Evolutionary conservation across 192 early-diverging fungal genomes (phyloP).

Genomic region (Linnemannia zychae): DNA sequence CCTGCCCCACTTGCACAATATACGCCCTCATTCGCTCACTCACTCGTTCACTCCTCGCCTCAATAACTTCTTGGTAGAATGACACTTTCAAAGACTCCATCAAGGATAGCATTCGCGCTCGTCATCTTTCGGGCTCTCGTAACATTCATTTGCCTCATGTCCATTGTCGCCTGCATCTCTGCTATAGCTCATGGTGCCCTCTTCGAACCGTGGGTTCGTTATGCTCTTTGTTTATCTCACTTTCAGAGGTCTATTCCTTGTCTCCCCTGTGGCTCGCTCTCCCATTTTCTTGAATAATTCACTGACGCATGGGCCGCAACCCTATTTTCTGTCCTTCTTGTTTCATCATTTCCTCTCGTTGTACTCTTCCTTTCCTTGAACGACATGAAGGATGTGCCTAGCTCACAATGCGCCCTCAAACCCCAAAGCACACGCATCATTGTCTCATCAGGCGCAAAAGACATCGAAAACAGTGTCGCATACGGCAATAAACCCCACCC

Average conservation of each 20-base stretch:
- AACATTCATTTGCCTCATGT: conserved; percentile 2
- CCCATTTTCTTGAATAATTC: too few relatives aligned
- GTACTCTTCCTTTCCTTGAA: too few relatives aligned
- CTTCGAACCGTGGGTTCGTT: not conserved
- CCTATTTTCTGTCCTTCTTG: too few relatives aligned
- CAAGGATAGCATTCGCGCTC: not conserved
- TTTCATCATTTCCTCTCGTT: too few relatives aligned
- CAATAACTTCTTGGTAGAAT: not conserved
- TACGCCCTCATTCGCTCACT: not conserved
- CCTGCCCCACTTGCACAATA: too few relatives aligned
- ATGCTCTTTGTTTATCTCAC: not conserved
- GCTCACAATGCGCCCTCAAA: too few relatives aligned
- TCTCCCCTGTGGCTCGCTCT: too few relatives aligned
- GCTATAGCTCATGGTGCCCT: not conserved
- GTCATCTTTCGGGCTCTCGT: not conserved
- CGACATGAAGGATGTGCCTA: too few relatives aligned
- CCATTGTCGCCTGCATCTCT: not conserved
- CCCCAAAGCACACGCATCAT: too few relatives aligned
- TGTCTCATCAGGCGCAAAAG: too few relatives aligned
- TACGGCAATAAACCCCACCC: not conserved
- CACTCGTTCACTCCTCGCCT: not conserved
- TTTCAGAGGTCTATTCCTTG: too few relatives aligned
- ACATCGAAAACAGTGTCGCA: not conserved
- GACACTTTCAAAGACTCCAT: not conserved
- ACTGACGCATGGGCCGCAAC: too few relatives aligned